These are phyloP conservation scores for Candida silvicultrix DNA, from an alignment of 805 yeast genomes.

Conservation along the genomic window DNA sequence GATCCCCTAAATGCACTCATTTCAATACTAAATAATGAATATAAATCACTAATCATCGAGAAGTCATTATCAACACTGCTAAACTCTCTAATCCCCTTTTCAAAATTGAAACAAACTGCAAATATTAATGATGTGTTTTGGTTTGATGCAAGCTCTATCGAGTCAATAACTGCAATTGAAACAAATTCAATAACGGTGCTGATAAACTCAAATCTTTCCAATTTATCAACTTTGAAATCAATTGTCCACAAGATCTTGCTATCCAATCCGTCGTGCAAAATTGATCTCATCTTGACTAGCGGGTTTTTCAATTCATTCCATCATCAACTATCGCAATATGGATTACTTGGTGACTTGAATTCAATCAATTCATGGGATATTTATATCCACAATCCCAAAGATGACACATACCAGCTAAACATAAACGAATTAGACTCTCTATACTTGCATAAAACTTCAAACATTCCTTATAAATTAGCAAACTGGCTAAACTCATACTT, in stretches of 20 bases:
- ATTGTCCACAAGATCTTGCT: slow-evolving; percentile 14
- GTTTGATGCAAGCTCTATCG: slow-evolving; percentile 26
- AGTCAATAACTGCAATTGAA: slow-evolving; percentile 4
- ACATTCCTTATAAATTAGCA: slow-evolving; percentile 23
- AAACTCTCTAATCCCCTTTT: slow-evolving; percentile 51
- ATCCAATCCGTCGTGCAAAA: slow-evolving; percentile 7
- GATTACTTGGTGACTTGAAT: slow-evolving; percentile 14
- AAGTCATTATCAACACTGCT: slow-evolving; percentile 39
- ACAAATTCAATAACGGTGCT: slow-evolving; percentile 20
- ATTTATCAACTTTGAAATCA: slow-evolving; percentile 9
- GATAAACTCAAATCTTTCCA: slow-evolving; percentile 15
- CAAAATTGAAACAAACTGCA: slow-evolving; percentile 41
- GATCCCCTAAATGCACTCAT: slow-evolving; percentile 7
- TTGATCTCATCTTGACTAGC: slow-evolving; percentile 26
- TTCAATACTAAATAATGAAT: slow-evolving; percentile 21
- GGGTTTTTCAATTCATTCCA: slow-evolving; percentile 30
- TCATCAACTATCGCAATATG: slow-evolving; percentile 23
- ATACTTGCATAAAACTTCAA: slow-evolving; percentile 29
- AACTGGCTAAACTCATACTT: slow-evolving; percentile 37
- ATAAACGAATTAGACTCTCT: slow-evolving; percentile 25
- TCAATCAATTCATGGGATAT: slow-evolving; percentile 13
- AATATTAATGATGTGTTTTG: slow-evolving; percentile 44
- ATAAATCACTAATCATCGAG: slow-evolving; percentile 31
- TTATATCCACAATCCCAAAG: slow-evolving; percentile 3
- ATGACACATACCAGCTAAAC: slow-evolving; percentile 9